Conservation (phyloP, 805 yeast genomes). For the Phaffomyces opuntiae region DNA sequence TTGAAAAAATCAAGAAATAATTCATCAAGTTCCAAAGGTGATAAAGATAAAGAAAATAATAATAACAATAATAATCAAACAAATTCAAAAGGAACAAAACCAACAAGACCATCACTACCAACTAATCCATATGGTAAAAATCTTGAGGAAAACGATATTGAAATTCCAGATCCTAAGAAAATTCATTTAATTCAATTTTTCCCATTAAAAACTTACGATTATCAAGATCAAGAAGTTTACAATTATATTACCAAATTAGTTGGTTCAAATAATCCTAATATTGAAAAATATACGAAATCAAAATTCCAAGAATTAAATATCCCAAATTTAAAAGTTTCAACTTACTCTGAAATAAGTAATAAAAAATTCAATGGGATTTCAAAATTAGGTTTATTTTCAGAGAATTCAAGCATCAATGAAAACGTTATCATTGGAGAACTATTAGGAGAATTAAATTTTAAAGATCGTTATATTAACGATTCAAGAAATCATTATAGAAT, state of each 20-base stretch:
- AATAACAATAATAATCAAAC: not conserved
- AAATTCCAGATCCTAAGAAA: conserved; percentile 30
- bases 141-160: conserved; percentile 28
- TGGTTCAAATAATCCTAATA: conserved; percentile 5
- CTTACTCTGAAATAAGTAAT: conserved; percentile 52
- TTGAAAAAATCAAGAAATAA: conserved; percentile 13
- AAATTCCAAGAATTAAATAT: conserved; percentile 22
- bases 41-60: conserved; percentile 2
- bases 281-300: conserved; percentile 17
- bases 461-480: conserved; percentile 55
- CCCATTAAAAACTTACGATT: conserved; percentile 31
- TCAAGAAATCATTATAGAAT: conserved; percentile 68
- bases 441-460: conserved; percentile 67
- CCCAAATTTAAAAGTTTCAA: conserved; percentile 39
- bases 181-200: conserved; percentile 27
- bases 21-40: not conserved
- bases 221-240: conserved; percentile 34
- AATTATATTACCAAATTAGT: conserved; percentile 37
- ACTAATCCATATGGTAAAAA: conserved; percentile 23
- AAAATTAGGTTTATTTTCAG: conserved; percentile 53
- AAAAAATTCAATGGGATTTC: conserved; percentile 56
- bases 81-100: not conserved
- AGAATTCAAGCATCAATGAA: conserved; percentile 28
- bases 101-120: conserved; percentile 18
- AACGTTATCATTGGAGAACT: conserved; percentile 53